Conservation (phyloP, 371 early-diverging fungal genomes). For the Rhizopus microsporus region DNA sequence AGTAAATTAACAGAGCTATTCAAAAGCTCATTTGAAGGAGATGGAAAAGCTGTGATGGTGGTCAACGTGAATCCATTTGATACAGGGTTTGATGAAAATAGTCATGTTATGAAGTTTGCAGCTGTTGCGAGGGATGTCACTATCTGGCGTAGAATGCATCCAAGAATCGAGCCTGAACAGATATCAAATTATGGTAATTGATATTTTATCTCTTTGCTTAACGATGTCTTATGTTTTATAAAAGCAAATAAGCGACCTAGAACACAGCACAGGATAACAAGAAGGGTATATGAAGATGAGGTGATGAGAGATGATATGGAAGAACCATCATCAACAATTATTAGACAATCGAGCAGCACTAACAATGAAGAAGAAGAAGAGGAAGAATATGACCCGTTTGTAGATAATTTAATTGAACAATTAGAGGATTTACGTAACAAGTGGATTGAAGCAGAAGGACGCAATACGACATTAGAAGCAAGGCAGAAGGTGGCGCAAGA, state of each 20-base stretch:
- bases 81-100: slow-evolving; percentile 61
- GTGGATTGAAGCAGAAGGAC: slow-evolving; percentile 61
- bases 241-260: slow-evolving; percentile 1
- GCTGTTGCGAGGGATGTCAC: slow-evolving; percentile 64
- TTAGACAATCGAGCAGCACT: not conserved
- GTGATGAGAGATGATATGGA: not conserved
- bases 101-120: slow-evolving; percentile 68
- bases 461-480: slow-evolving; percentile 55
- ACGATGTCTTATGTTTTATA: not conserved
- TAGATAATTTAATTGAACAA: slow-evolving; percentile 40
- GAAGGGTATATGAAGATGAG: not conserved
- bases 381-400: slow-evolving; percentile 41
- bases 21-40: slow-evolving; percentile 67
- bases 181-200: not conserved
- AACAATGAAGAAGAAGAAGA: slow-evolving; percentile 37
- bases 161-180: slow-evolving; percentile 17
- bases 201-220: not conserved
- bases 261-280: not conserved
- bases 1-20: slow-evolving; percentile 72
- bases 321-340: not conserved
- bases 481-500: slow-evolving; percentile 54
- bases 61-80: slow-evolving; percentile 71
- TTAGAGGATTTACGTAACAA: slow-evolving; percentile 52
- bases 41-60: slow-evolving; percentile 66
- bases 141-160: slow-evolving; percentile 44